Base-by-base conservation (phyloP, 108 stramenopile species). In the Cyclotella atomus region DNA sequence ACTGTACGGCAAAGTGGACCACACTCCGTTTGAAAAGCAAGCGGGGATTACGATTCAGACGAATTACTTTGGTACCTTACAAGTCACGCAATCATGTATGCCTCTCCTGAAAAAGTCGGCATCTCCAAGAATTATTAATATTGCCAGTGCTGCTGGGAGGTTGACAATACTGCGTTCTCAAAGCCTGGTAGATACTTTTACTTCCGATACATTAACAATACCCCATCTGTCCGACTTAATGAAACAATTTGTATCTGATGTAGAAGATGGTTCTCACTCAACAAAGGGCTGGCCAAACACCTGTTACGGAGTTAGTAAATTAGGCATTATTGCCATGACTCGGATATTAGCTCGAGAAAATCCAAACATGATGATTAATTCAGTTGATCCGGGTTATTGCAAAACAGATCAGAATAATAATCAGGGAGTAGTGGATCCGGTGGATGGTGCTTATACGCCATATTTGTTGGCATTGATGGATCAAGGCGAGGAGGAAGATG, bases 291-390 rank as follows among this genome's bases (percentile, higher is more conserved):
- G 92, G 92, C 89, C 92, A 17, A 86, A 85, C 71, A 87, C 92
- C 2, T 87, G 89, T 45, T 91, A 93, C 55, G 92, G 92, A 8
- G 76, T 91, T 38, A 90, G 90, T 52, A 93, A 93, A 65, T 53
- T 91, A 24, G 90, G 87, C 0, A 72, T 93, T 53, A 91, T 93
- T 53, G 91, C 91, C 15, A 59, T 87, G 55, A 91, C 88, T 35
- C 79, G 85, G 33, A 60, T 92, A 17, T 45, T 89, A 20, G 86
- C 84, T 30, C 43, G 86, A 44, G 52, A 82, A 9, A 20, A 82
- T 64, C 68, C 63, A 7, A 71, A 75, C 2, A 82, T 87, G 52
- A 72, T 85, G 79, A 53, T 83, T 8, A 87, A 87, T 65, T 76
- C 76, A 25, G 85, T 85, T 8, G 85, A 86, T 71, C 76, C 88